phyloP scores from a whole-genome alignment of 495 filamentous ascomycete genomes.

The Hypoxylon fuscum region DNA sequence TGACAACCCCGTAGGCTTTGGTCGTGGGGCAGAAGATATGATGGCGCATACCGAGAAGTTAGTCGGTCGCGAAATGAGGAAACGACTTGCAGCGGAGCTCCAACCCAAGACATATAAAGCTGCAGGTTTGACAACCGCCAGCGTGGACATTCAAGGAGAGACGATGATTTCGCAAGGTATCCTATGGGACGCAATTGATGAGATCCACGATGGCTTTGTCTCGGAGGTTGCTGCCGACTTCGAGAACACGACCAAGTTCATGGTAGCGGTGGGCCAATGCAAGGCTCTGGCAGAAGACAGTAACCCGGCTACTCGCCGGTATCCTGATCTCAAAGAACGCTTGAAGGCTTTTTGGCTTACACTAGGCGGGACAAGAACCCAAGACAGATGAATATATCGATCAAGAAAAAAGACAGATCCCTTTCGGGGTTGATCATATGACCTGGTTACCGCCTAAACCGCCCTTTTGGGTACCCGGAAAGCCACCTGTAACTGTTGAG shows the following conservation, averaged over 20 bases:
- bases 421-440: not conserved
- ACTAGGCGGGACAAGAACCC: not conserved
- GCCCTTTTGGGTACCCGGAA: too few species aligned
- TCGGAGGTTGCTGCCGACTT: not conserved
- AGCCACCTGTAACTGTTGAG: not conserved
- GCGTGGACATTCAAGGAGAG: not conserved
- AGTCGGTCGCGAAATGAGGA: too few species aligned
- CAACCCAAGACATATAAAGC: not conserved
- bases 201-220: not conserved
- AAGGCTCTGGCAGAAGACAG: not conserved
- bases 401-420: too few species aligned
- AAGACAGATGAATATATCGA: not conserved
- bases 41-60: too few species aligned
- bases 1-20: too few species aligned
- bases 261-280: not conserved
- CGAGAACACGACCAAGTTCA: not conserved
- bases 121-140: not conserved
- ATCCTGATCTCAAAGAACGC: not conserved
- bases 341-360: not conserved
- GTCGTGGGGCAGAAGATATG: too few species aligned
- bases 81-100: too few species aligned
- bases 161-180: not conserved
- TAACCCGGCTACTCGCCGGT: not conserved
- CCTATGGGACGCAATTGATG: not conserved
- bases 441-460: not conserved